These are phyloP conservation scores for Lentinus tigrinus DNA, from an alignment of 768 basidiomycete species.

Conservation along the genomic window DNA sequence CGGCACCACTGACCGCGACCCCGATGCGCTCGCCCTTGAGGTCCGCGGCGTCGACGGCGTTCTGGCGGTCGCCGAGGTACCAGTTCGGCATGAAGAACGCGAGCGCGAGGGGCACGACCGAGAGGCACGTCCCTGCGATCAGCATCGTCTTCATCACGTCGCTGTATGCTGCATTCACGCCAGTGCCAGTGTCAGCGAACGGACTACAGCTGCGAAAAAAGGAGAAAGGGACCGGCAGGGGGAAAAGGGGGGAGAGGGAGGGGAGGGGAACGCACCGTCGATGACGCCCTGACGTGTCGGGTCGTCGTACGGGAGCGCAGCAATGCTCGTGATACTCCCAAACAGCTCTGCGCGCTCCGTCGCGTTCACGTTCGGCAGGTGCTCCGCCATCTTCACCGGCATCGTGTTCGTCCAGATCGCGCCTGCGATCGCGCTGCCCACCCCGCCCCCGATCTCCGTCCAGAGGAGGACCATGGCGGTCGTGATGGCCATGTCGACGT, in stretches of 20 bases:
- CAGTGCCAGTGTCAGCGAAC: no score
- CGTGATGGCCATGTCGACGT: slow-evolving; percentile 38
- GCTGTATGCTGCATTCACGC: slow-evolving; percentile 20
- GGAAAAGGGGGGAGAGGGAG: neutral
- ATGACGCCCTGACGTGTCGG: slow-evolving; percentile 50
- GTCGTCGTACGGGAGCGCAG: slow-evolving; percentile 45
- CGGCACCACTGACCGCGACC: no score
- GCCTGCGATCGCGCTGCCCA: slow-evolving; percentile 51
- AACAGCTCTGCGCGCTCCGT: slow-evolving; percentile 47
- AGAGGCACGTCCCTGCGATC: slow-evolving; percentile 10
- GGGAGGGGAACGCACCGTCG: slow-evolving; percentile 30
- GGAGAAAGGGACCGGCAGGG: no score
- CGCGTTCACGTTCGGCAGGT: slow-evolving; percentile 51
- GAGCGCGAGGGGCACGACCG: slow-evolving; percentile 10
- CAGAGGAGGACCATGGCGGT: slow-evolving; percentile 45
- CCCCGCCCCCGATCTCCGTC: slow-evolving; percentile 44
- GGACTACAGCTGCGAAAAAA: no score
- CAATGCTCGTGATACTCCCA: slow-evolving; percentile 54
- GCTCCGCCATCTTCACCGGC: slow-evolving; percentile 55
- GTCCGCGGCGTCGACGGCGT: slow-evolving; percentile 52
- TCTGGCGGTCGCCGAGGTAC: slow-evolving; percentile 69
- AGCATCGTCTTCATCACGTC: slow-evolving; percentile 16
- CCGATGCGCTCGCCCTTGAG: neutral
- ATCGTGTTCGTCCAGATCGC: slow-evolving; percentile 66
- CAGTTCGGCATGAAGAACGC: slow-evolving; percentile 54